Evolutionary conservation across 2,329 filamentous ascomycete species (phyloP), one percentile per base, ranked within the genome.

Genomic region (Ascochyta clinopodiicola): DNA sequence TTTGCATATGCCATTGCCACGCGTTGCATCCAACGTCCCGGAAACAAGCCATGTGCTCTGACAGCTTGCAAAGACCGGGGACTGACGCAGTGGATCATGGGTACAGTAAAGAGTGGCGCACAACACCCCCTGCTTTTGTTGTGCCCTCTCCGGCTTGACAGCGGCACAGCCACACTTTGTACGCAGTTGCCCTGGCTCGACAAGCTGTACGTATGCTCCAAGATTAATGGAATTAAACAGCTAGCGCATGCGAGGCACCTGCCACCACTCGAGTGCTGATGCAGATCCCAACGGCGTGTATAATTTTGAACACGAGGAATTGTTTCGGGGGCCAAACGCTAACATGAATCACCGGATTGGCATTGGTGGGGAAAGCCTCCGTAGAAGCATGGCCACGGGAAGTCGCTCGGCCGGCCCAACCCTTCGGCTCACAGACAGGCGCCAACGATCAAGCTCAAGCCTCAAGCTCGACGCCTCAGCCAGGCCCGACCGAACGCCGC

Each of bases 1-100:
- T 39, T 45, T 60, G 58, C 52, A 51, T 25, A 45, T 57, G 54
- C 50, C 44, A 51, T 40, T 51, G 63, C 56, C 64, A 66, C 63
- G 59, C 61, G 62, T 67, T 55, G 47, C 34, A 15, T 43, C 48
- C 48, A 56, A 29, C 29, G 46, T 48, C 45, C 43, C 50, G 57
- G 39, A 53, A 55, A 39, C 42, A 47, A 35, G 35, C 25, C 32
- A 46, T 43, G 49, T 47, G 32, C 32, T 34, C 17, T 52, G 52
- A 42, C 29, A 36, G 22, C 24, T n/a, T 44, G 42, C 40, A 40
- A 13, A 21, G 44, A 17, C 17, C 17, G 21, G 44, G 38, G 27
- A 27, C 40, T 40, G 38, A 53, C 31, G 46, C 21, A 43, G 47
- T 49, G 47, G 36, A 38, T 59, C 47, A 53, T 38, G 34, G 24